Evolutionary conservation across 176 grass and related monocot genomes (phyloP), one percentile per base, ranked within the genome.

Genomic region (Paspalum vaginatum): DNA sequence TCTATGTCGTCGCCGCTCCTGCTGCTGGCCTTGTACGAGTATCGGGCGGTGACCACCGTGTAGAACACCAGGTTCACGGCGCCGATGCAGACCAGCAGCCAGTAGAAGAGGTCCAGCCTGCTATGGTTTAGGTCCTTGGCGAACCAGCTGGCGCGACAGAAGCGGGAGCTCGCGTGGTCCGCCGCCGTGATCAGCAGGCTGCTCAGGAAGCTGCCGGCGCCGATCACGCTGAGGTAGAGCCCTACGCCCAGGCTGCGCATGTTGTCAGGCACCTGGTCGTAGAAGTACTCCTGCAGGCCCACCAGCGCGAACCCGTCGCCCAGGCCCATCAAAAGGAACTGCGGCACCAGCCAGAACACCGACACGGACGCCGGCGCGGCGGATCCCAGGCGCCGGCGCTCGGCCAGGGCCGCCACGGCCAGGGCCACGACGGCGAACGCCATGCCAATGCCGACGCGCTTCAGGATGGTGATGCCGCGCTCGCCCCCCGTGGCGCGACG

Each of bases 241-340:
- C 32, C 32, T 32, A 32, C 32, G 32, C 32, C 32, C 32, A 32
- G 32, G 32, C 32, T 32, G 32, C 32, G 32, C 32, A 32, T 32
- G 32, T 32, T 32, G 32, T 32, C 32, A 32, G 32, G 32, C 32
- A 32, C 32, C 32, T 32, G 32, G 32, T 32, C 32, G 32, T 32
- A 32, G 32, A 32, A 32, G 32, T 32, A 32, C 32, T 32, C 32
- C 32, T 32, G 32, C 3, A 32, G 32, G 32, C 93, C 93, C 0
- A 95, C 93, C 7, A 95, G 61, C 9, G 89, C 80, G 70, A 95
- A 92, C 13, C 93, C 93, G 11, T 95, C 93, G 16, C 75, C 89
- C 0, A 92, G 53, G 2, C 89, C 93, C 58, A 92, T 64, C 16
- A 95, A 81, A 27, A 83, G 8, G 60, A 85, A 95, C 82, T 92